Conservation (phyloP, 2,329 filamentous ascomycete genomes). For the Leptographium radiaticola region DNA sequence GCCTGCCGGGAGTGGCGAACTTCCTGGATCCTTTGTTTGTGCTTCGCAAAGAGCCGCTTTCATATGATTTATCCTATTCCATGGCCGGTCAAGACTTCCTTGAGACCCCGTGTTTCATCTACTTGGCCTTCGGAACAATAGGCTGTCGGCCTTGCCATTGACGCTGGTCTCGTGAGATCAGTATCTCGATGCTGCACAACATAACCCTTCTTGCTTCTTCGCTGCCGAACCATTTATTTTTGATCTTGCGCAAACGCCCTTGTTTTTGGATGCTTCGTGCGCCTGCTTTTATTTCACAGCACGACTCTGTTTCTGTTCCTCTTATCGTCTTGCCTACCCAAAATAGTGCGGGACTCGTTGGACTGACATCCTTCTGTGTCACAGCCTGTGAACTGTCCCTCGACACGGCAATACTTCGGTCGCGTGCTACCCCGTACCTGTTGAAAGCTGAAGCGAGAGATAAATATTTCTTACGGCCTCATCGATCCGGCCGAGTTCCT, state of each 20-base stretch:
- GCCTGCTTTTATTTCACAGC: not conserved
- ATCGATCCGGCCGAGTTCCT: not conserved
- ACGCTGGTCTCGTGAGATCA: not conserved
- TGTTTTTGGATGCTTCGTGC: not conserved
- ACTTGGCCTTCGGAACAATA: not conserved
- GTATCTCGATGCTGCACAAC: not conserved
- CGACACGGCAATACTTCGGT: conserved; percentile 3
- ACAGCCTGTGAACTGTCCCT: conserved; percentile 3
- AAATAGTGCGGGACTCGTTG: conserved; percentile 1
- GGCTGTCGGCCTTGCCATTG: not conserved
- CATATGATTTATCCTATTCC: not conserved
- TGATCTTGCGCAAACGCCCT: not conserved
- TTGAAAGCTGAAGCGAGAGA: not conserved
- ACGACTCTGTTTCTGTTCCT: not conserved
- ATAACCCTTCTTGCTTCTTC: not conserved
- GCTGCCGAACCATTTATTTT: not conserved
- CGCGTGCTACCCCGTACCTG: conserved; percentile 5
- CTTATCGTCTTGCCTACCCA: not conserved
- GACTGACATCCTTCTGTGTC: conserved; percentile 7
- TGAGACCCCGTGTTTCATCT: not conserved
- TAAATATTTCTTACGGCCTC: conserved; percentile 1
- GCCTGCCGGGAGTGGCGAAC: not conserved
- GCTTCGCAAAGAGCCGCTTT: not conserved
- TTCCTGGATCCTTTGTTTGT: not conserved
- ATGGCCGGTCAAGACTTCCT: not conserved